Evolutionary conservation across 306 rosid species (phyloP).

Genomic region (Psophocarpus tetragonolobus): DNA sequence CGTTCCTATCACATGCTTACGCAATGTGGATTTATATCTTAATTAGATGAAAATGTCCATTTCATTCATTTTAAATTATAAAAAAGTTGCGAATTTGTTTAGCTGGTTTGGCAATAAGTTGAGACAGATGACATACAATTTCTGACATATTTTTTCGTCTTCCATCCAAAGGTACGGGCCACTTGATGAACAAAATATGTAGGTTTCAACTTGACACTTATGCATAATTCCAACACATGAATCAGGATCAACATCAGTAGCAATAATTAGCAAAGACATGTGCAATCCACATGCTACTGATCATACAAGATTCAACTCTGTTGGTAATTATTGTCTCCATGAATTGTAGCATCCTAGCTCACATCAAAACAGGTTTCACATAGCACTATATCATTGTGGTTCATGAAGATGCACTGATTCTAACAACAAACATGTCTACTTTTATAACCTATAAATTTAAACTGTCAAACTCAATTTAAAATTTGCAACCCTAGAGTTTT

Average conservation of each 20-base stretch:
- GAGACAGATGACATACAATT: slow-evolving; percentile 1
- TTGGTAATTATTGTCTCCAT: background rate
- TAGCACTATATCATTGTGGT: background rate
- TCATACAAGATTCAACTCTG: background rate
- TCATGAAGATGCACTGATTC: background rate
- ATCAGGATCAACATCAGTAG: background rate
- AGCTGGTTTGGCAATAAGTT: background rate
- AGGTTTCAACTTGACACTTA: background rate
- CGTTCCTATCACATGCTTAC: background rate
- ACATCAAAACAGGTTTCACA: background rate
- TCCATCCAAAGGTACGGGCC: slow-evolving; percentile 10
- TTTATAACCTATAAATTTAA: too few relatives aligned
- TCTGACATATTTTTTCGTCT: background rate
- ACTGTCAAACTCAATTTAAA: too few relatives aligned
- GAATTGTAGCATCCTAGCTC: background rate
- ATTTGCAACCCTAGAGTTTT: too few relatives aligned
- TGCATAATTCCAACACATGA: slow-evolving; percentile 19
- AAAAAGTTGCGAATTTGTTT: background rate
- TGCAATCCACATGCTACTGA: slow-evolving; percentile 36
- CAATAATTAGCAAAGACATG: slow-evolving; percentile 32
- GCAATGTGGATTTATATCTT: background rate
- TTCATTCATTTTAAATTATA: background rate
- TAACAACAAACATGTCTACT: too few relatives aligned
- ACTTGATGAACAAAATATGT: background rate
- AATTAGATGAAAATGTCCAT: background rate